phyloP scores from a whole-genome alignment of 768 basidiomycete species.

The Agrocybe praecox region DNA sequence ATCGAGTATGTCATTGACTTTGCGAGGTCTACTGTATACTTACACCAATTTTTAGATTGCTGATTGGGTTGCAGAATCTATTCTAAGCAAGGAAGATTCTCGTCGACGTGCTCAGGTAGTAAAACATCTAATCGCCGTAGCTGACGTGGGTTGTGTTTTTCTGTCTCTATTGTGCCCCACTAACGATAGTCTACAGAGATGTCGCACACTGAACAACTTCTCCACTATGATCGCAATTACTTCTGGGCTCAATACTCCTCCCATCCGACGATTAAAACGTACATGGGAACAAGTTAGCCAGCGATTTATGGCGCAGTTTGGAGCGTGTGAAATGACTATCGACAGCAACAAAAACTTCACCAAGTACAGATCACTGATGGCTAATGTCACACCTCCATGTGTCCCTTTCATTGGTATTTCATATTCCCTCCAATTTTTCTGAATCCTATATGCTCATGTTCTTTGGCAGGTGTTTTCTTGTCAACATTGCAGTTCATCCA shows the following conservation, averaged over 20 bases:
- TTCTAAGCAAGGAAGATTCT: conserved; percentile 82
- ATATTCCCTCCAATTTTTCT: conserved; percentile 19
- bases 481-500: conserved; percentile 98
- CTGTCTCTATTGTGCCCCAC: background rate
- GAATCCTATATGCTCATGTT: conserved; percentile 4
- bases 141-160: conserved; percentile 68
- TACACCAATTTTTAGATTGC: conserved; percentile 62
- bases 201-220: conserved; percentile 88
- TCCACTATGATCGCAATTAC: conserved; percentile 97
- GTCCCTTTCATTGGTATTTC: conserved; percentile 90
- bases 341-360: conserved; percentile 94
- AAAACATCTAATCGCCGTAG: conserved; percentile 89
- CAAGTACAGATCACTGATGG: conserved; percentile 85
- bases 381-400: conserved; percentile 86
- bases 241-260: conserved; percentile 92
- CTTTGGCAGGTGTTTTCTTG: conserved; percentile 81
- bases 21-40: background rate
- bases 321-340: conserved; percentile 84
- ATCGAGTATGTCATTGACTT: conserved; percentile 55
- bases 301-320: conserved; percentile 72
- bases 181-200: conserved; percentile 58
- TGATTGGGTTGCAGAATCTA: conserved; percentile 87
- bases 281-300: conserved; percentile 90
- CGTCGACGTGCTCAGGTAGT: conserved; percentile 79
- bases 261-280: conserved; percentile 88